Evolutionary conservation across 257 asterid species (phyloP).

Genomic region (Ligustrum vulgare): DNA sequence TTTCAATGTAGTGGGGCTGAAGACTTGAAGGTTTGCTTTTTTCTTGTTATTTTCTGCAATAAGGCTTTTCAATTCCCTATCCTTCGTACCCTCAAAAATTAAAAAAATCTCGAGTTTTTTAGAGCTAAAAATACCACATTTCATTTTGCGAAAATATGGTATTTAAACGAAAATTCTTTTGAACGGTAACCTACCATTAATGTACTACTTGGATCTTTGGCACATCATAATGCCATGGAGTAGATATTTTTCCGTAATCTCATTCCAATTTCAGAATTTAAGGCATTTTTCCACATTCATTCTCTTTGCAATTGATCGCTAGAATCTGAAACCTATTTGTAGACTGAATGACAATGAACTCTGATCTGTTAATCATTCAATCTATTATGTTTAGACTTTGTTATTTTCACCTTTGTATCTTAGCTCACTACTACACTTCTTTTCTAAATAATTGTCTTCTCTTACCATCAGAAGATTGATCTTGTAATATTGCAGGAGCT

Average conservation of each 20-base stretch:
- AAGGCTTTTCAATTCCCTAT: neutral
- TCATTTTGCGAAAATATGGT: neutral
- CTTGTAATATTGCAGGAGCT: slow-evolving; percentile 58
- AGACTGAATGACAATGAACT: neutral
- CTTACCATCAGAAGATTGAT: neutral
- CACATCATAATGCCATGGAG: neutral
- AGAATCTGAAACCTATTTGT: neutral
- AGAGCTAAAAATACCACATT: neutral
- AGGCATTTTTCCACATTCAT: neutral
- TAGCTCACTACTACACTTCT: slow-evolving; percentile 7
- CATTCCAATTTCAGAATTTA: neutral
- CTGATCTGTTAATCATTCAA: neutral
- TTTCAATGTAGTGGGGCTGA: neutral
- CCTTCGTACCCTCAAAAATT: neutral
- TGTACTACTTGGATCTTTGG: slow-evolving; percentile 2
- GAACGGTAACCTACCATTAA: neutral
- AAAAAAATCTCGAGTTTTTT: neutral
- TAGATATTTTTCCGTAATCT: neutral
- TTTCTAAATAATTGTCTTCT: slow-evolving; percentile 3
- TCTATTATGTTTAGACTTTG: neutral
- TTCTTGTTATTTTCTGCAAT: neutral
- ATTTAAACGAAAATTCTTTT: neutral
- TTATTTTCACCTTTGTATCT: neutral
- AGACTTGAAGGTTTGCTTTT: neutral
- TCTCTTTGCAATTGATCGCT: neutral